Evolutionary conservation across 2,329 filamentous ascomycete species (phyloP).

Genomic region (Hypocrella siamensis): DNA sequence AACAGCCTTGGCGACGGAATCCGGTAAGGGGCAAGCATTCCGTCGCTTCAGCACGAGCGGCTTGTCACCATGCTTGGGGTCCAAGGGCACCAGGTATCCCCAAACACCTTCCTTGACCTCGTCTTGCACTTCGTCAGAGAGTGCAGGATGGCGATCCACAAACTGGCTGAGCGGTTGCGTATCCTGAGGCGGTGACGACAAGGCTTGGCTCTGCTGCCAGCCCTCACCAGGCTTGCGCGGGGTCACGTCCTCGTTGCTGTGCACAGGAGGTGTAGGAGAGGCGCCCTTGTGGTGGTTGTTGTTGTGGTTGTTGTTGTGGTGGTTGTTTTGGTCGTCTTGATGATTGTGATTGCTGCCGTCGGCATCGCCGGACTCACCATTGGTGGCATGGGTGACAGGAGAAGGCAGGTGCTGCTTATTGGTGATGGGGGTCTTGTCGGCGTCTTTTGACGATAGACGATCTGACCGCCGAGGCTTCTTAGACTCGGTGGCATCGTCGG

Average conservation of each 20-base stretch:
- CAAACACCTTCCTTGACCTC: slow-evolving; percentile 77
- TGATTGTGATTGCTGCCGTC: no score
- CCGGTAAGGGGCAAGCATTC: slow-evolving; percentile 48
- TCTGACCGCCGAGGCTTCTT: slow-evolving; percentile 79
- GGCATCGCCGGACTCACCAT: slow-evolving; percentile 42
- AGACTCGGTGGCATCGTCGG: slow-evolving; percentile 45
- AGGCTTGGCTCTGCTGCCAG: slow-evolving; percentile 25
- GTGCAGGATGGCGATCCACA: slow-evolving; percentile 51
- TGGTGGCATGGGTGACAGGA: slow-evolving; percentile 50
- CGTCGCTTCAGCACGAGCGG: slow-evolving; percentile 62
- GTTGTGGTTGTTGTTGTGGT: no score
- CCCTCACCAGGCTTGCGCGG: slow-evolving; percentile 34
- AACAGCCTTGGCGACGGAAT: slow-evolving; percentile 20
- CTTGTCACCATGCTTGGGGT: slow-evolving; percentile 49
- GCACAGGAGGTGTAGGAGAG: slow-evolving; percentile 54
- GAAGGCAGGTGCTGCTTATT: slow-evolving; percentile 62
- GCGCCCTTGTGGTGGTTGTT: slow-evolving; percentile 54
- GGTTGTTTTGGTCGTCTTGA: no score
- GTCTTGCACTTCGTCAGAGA: slow-evolving; percentile 72
- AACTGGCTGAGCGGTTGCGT: slow-evolving; percentile 52
- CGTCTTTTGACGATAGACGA: slow-evolving; percentile 36
- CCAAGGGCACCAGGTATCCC: slow-evolving; percentile 83
- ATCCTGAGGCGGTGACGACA: slow-evolving; percentile 50
- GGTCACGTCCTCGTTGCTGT: slow-evolving; percentile 36
- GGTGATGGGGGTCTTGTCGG: slow-evolving; percentile 41